A percentile compares a stretch with the other conserved stretches of the same genome.
These are phyloP conservation scores for Bromus sterilis DNA, from an alignment of 176 grass and related monocot species.

Conservation along the genomic window DNA sequence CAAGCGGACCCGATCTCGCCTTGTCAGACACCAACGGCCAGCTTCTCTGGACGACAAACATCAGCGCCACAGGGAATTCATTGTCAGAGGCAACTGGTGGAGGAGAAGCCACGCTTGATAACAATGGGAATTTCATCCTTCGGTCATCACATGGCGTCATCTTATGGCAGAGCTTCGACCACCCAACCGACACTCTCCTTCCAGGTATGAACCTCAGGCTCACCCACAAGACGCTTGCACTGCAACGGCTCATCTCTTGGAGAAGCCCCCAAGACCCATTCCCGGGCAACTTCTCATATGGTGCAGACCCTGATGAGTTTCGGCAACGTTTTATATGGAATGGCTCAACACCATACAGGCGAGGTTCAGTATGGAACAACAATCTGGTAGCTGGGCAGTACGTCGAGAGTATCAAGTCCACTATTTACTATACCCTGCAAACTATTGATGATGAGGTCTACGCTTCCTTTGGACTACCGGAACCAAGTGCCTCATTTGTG, in stretches of 20 bases:
- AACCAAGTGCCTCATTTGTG: background rate
- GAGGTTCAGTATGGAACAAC: constrained; percentile 22
- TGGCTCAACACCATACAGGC: background rate
- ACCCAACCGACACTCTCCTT: constrained; percentile 20
- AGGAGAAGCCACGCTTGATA: background rate
- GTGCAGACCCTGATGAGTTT: background rate
- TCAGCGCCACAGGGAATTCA: background rate
- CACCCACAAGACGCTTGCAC: background rate
- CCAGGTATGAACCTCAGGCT: constrained; percentile 15
- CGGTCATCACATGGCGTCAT: background rate
- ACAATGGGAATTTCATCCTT: constrained; percentile 21
- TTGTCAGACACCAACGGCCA: background rate
- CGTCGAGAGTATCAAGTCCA: background rate
- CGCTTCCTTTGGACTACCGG: background rate
- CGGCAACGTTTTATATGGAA: constrained; percentile 4
- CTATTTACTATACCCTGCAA: background rate
- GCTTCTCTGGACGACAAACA: constrained; percentile 16
- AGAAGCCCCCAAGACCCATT: constrained; percentile 10
- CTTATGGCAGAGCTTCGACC: constrained; percentile 40
- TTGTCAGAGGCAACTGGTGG: background rate
- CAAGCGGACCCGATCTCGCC: constrained; percentile 3
- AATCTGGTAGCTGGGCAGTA: background rate
- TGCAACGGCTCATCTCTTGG: constrained; percentile 22
- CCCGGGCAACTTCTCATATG: constrained; percentile 9
- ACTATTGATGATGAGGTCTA: background rate